Base-by-base conservation (phyloP, 352 stramenopile species). In the Globisporangium emineosum region DNA sequence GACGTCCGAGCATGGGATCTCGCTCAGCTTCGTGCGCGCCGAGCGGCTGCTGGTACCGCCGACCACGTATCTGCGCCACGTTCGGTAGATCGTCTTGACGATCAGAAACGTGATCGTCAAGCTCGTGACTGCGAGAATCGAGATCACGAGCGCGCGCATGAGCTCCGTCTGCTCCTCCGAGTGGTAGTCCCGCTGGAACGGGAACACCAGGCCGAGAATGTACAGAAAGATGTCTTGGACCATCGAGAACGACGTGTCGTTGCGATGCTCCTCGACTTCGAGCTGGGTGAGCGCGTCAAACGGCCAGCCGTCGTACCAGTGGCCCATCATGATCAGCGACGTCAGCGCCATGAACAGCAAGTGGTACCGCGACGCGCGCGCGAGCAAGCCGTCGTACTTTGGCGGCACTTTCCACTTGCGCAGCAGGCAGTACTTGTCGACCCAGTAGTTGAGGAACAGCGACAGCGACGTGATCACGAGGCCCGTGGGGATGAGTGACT, bases 391-490 rank as follows among this genome's bases (percentile, higher is more conserved):
- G 65, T 90, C 76, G 66, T 83, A 89, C 45, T 73, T 68, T 6
- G 82, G 84, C 10, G 72, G 81, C 9, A 76, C 81, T 65, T 86
- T 90, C 88, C 79, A 94, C 60, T 81, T 83, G 59, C 79, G 83
- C 56, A 92, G 67, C 49, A 93, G 60, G 49, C 85, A 93, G 61
- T 86, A 93, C 67, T 93, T 93, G 72, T 91, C 83, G 40, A 93
- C 80, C 82, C 82, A 91, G 69, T 90, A 93, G 60, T 89, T 91
- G 12, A 93, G 73, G 4, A 91, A 72, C 35, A 93, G 60, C 29
- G 79, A 87, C 35, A 90, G 57, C 7, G 77, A 65, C 33, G 81
- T 88, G 63, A 93, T 85, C 12, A 86, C 61, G 2, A 91, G 70
- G 0, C 84, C 84, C 10, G 81, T 90, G 0, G 81, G 81, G 1